These are phyloP conservation scores for Penicillium sp. DNA, from an alignment of 2,329 filamentous ascomycete species.

Conservation along the genomic window DNA sequence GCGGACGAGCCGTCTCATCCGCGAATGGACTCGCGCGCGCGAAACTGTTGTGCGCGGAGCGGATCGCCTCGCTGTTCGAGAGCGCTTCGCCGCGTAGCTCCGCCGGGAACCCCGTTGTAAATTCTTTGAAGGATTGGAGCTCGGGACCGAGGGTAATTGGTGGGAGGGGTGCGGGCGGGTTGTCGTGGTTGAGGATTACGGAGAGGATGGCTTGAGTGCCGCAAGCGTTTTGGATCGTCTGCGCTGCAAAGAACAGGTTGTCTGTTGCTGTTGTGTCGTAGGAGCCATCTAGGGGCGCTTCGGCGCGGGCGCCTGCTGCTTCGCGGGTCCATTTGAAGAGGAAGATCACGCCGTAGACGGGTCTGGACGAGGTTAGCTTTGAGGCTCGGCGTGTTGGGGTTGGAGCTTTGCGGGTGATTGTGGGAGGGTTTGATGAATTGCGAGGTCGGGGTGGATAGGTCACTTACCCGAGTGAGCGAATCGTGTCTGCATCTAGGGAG, in stretches of 20 bases:
- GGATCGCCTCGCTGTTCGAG: conserved; percentile 70
- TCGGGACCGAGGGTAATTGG: conserved; percentile 69
- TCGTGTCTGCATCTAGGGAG: conserved; percentile 72
- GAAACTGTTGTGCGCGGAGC: conserved; percentile 86
- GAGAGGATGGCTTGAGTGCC: conserved; percentile 93
- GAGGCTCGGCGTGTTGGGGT: background rate
- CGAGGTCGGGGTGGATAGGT: background rate
- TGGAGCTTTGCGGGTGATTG: background rate
- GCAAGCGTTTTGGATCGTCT: conserved; percentile 98
- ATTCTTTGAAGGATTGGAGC: conserved; percentile 80
- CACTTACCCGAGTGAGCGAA: conserved; percentile 45
- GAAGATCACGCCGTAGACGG: conserved; percentile 95
- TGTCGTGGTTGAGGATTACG: conserved; percentile 80
- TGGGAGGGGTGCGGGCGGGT: conserved; percentile 25
- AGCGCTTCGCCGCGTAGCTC: conserved; percentile 72
- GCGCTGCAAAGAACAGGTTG: conserved; percentile 84
- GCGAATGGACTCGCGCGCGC: conserved; percentile 86
- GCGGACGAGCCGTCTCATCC: conserved; percentile 78
- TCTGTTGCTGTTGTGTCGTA: conserved; percentile 77
- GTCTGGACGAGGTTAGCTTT: conserved; percentile 48
- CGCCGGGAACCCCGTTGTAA: conserved; percentile 78
- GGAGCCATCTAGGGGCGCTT: conserved; percentile 73
- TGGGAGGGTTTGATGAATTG: background rate
- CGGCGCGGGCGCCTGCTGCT: conserved; percentile 65
- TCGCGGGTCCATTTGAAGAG: conserved; percentile 79